These are phyloP conservation scores for Gaertneriomyces semiglobifer DNA, from an alignment of 192 early-diverging fungal genomes.

Conservation along the genomic window DNA sequence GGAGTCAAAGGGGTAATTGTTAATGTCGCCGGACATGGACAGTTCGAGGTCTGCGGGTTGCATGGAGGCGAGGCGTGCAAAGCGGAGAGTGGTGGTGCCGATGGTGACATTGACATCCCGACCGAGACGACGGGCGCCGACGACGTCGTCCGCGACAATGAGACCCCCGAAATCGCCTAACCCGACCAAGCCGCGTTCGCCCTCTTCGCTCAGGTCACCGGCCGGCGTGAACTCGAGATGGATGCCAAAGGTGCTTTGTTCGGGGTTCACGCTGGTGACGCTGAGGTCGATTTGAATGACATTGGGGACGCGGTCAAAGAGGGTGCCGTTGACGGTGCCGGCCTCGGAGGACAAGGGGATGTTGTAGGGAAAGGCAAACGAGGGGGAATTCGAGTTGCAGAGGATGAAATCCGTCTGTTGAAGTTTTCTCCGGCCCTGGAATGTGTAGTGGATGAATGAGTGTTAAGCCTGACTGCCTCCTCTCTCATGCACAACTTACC, in stretches of 20 bases:
- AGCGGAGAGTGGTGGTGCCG: conserved; percentile 3
- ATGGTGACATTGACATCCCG: conserved; percentile 7
- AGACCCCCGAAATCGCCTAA: background rate
- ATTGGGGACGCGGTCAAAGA: background rate
- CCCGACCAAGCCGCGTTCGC: background rate
- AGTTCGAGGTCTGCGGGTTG: background rate
- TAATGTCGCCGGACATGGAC: conserved; percentile 8
- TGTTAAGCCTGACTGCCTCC: no score
- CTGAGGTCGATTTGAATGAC: background rate
- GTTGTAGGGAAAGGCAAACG: conserved; percentile 1
- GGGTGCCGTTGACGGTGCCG: background rate
- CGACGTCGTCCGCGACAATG: background rate
- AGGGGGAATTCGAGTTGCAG: background rate
- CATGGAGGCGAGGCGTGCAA: background rate
- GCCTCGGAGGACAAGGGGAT: background rate
- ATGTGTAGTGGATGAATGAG: no score
- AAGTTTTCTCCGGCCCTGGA: conserved; percentile 4
- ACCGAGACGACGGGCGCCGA: background rate
- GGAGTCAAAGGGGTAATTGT: conserved; percentile 17
- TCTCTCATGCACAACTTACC: no score
- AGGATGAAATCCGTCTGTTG: background rate
- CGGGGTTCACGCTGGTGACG: background rate
- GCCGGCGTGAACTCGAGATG: conserved; percentile 1
- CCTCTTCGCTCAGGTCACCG: background rate
- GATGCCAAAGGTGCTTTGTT: background rate